These are phyloP conservation scores for Aureobasidium sp. DNA, from an alignment of 2,329 filamentous ascomycete species.

Conservation along the genomic window DNA sequence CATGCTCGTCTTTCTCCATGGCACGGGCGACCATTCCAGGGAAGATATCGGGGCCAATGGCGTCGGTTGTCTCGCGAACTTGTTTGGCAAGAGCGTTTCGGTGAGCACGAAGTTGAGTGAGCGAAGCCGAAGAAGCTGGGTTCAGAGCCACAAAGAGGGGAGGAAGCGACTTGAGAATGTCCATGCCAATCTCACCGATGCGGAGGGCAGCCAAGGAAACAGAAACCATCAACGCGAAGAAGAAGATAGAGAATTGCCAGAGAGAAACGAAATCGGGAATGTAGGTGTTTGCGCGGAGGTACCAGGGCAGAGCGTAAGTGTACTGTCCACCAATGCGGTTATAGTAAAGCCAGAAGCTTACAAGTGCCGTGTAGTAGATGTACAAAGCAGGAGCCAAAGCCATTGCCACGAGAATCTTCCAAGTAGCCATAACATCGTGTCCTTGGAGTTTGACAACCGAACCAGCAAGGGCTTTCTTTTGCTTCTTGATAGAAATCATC, in stretches of 20 bases:
- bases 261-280: constrained; percentile 73
- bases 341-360: constrained; percentile 69
- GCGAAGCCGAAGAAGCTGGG: constrained; percentile 74
- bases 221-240: constrained; percentile 72
- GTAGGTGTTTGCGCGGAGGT: constrained; percentile 27
- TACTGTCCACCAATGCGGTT: constrained; percentile 65
- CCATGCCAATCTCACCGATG: constrained; percentile 97
- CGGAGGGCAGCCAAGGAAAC: constrained; percentile 89
- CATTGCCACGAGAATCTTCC: constrained; percentile 81
- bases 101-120: constrained; percentile 65
- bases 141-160: constrained; percentile 79
- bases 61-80: constrained; percentile 89
- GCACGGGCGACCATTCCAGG: constrained; percentile 46
- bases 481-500: constrained; percentile 72
- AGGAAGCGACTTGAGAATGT: constrained; percentile 89
- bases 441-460: constrained; percentile 85
- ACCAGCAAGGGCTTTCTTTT: constrained; percentile 71
- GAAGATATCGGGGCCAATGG: constrained; percentile 89
- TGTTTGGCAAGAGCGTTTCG: constrained; percentile 68
- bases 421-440: constrained; percentile 83
- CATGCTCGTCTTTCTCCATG: constrained; percentile 49
- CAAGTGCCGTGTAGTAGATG: constrained; percentile 66
- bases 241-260: constrained; percentile 65
- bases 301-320: background rate
- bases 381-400: constrained; percentile 76